These are phyloP conservation scores for Sutorius australiensis DNA, from an alignment of 768 basidiomycete genomes.

Conservation along the genomic window DNA sequence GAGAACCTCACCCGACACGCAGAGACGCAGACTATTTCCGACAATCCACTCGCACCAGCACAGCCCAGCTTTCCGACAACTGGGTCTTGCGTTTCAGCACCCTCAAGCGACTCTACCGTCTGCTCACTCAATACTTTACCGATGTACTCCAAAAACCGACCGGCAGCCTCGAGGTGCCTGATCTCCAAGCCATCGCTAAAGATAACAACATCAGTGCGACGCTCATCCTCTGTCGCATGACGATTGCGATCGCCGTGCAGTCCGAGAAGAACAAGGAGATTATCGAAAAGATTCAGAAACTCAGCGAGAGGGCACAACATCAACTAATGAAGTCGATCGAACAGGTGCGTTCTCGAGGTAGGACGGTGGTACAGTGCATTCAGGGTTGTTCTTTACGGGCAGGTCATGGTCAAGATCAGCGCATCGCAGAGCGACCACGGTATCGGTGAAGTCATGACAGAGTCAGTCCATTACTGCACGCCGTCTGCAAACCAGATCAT, in stretches of 20 bases:
- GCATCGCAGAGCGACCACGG: constrained; percentile 45
- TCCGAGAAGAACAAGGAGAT: constrained; percentile 86
- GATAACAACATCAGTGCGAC: constrained; percentile 63
- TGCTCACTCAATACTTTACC: constrained; percentile 85
- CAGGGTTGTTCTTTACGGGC: background rate
- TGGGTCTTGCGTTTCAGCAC: constrained; percentile 86
- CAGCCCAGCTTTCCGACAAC: constrained; percentile 70
- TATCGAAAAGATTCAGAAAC: constrained; percentile 81
- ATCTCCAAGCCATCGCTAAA: constrained; percentile 83
- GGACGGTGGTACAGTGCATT: background rate
- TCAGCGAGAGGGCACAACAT: constrained; percentile 83
- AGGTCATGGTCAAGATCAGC: constrained; percentile 78
- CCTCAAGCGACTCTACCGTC: constrained; percentile 80
- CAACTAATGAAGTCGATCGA: constrained; percentile 92
- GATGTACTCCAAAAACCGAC: constrained; percentile 81
- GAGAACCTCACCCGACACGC: constrained; percentile 6
- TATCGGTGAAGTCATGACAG: constrained; percentile 66
- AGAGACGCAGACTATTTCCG: constrained; percentile 83
- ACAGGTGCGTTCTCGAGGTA: constrained; percentile 51
- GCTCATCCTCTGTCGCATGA: constrained; percentile 72
- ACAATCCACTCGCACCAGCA: constrained; percentile 50
- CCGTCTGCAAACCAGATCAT: constrained; percentile 7
- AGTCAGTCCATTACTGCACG: constrained; percentile 47
- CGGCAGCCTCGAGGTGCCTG: constrained; percentile 76
- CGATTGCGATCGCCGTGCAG: constrained; percentile 84